A percentile compares a stretch with the other conserved stretches of the same genome.
These are phyloP conservation scores for Groenewaldozyma salmanticensis DNA, from an alignment of 805 yeast species.

Conservation along the genomic window DNA sequence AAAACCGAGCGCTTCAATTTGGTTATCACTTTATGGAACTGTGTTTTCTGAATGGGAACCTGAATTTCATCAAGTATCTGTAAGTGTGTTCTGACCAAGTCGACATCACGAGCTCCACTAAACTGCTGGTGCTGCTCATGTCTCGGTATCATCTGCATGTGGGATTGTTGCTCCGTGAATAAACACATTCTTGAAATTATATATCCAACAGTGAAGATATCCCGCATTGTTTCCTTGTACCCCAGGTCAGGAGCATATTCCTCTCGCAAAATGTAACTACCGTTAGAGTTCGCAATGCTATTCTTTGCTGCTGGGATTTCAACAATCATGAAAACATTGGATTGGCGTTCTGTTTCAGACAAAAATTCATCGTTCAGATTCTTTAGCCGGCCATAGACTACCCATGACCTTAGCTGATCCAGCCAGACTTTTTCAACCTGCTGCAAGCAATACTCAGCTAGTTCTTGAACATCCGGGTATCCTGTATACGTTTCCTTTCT, in stretches of 20 bases:
- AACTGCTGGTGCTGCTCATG: too few species aligned
- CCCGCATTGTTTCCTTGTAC: conserved; percentile 7
- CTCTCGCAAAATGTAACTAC: conserved; percentile 2
- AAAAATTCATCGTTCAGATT: background rate
- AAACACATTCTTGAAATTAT: conserved; percentile 4
- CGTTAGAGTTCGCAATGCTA: conserved; percentile 3
- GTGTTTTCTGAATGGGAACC: conserved; percentile 8
- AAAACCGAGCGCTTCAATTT: conserved; percentile 8
- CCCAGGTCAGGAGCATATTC: conserved; percentile 6
- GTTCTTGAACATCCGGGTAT: conserved; percentile 7
- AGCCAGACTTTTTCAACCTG: conserved; percentile 16
- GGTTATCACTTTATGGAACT: conserved; percentile 4
- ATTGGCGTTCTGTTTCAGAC: too few species aligned
- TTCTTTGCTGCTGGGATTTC: conserved; percentile 1
- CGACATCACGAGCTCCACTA: background rate
- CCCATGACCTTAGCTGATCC: conserved; percentile 14
- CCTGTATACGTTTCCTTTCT: conserved; percentile 10
- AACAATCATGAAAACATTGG: conserved; percentile 14
- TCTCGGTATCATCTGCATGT: background rate
- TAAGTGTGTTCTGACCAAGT: background rate
- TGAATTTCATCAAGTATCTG: conserved; percentile 2
- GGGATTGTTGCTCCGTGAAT: background rate
- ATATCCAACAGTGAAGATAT: conserved; percentile 13
- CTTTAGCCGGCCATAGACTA: conserved; percentile 14
- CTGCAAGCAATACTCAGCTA: conserved; percentile 9